Evolutionary conservation across 352 stramenopile genomes (phyloP).

Genomic region (Pythium sp.): DNA sequence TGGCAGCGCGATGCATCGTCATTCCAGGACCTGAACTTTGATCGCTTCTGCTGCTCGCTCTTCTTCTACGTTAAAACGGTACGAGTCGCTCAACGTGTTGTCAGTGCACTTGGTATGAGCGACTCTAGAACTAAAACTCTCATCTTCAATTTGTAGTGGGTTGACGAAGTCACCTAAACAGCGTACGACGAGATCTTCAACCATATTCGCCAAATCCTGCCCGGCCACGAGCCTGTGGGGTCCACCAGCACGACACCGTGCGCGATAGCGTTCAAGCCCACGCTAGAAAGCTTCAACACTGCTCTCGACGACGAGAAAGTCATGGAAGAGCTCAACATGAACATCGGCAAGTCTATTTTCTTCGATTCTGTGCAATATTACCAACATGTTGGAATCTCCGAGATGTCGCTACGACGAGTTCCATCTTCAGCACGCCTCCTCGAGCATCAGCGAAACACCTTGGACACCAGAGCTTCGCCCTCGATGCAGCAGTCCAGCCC

Average conservation of each 20-base stretch:
- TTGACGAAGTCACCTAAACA: neutral
- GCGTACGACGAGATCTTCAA: constrained; percentile 7
- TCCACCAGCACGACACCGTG: neutral
- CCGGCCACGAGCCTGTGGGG: constrained; percentile 9
- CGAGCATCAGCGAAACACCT: neutral
- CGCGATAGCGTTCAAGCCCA: constrained; percentile 18
- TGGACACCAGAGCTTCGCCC: neutral
- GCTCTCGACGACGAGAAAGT: constrained; percentile 27
- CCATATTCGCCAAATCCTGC: constrained; percentile 25
- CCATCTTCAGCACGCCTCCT: neutral
- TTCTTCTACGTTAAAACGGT: constrained; percentile 65
- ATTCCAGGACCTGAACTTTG: constrained; percentile 35
- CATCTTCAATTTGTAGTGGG: neutral
- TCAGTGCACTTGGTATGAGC: no score
- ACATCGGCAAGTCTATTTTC: constrained; percentile 39
- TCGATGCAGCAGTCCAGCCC: neutral
- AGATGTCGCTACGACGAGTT: neutral
- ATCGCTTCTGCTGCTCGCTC: constrained; percentile 58
- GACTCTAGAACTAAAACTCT: neutral
- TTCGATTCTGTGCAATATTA: constrained; percentile 39
- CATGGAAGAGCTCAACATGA: constrained; percentile 31
- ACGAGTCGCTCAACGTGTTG: neutral
- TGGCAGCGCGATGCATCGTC: constrained; percentile 38
- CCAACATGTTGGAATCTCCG: constrained; percentile 20
- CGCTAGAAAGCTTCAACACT: constrained; percentile 30